A percentile compares a stretch with the other conserved stretches of the same genome.
Evolutionary conservation across 2,329 filamentous ascomycete species (phyloP).

Genomic region (Arthrinium phaeospermum): DNA sequence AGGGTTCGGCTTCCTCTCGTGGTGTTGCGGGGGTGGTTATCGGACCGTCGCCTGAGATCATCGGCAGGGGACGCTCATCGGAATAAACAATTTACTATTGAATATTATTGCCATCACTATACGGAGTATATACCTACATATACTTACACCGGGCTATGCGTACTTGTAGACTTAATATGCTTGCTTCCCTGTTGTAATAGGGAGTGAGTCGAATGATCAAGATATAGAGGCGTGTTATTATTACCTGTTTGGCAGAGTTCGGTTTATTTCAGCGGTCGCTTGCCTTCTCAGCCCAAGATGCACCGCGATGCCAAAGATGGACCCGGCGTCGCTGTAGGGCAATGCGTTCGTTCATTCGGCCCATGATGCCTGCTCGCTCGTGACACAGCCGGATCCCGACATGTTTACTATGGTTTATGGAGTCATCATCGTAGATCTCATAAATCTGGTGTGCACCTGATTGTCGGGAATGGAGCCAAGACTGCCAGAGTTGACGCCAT

Average conservation of each 20-base stretch:
- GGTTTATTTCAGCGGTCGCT: too few species aligned
- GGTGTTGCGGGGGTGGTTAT: background rate
- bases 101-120: background rate
- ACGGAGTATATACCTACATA: too few species aligned
- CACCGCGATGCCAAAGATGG: background rate
- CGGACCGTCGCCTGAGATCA: background rate
- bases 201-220: too few species aligned
- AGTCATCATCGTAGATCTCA: background rate
- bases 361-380: background rate
- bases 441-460: background rate
- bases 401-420: background rate
- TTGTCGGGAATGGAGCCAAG: background rate
- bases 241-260: too few species aligned
- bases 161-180: too few species aligned
- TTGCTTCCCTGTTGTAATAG: too few species aligned
- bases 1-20: background rate
- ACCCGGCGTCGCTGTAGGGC: background rate
- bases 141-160: too few species aligned
- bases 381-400: background rate
- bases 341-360: background rate
- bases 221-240: too few species aligned
- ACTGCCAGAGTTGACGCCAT: background rate
- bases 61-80: background rate
- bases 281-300: too few species aligned
- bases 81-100: background rate